Conservation (phyloP, 306 rosid species). For the Casuarina glauca region DNA sequence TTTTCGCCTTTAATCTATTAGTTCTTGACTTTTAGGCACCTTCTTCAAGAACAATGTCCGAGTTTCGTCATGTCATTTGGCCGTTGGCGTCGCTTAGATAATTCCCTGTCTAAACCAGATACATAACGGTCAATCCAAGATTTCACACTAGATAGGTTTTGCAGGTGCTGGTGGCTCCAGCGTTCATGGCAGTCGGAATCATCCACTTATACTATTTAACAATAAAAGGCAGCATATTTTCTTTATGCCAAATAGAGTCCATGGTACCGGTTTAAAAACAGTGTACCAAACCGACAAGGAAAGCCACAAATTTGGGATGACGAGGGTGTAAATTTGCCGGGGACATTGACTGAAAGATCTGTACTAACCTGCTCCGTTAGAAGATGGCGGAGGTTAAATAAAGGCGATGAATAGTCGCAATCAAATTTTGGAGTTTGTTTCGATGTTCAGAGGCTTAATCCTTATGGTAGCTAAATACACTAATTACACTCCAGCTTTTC, state of each 20-base stretch:
- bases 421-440: constrained; percentile 22
- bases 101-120: background rate
- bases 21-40: constrained; percentile 2
- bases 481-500: background rate
- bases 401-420: constrained; percentile 40
- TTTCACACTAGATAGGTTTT: too few relatives aligned
- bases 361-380: constrained; percentile 36
- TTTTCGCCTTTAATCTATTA: background rate
- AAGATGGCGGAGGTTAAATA: constrained; percentile 30
- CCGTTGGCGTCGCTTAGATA: background rate
- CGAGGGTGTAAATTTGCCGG: too few relatives aligned
- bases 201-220: too few relatives aligned
- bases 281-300: too few relatives aligned
- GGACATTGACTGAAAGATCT: background rate
- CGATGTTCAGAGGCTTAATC: background rate
- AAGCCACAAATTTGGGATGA: too few relatives aligned
- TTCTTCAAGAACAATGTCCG: background rate
- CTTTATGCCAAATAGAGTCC: too few relatives aligned
- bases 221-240: too few relatives aligned
- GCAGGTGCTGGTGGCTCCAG: too few relatives aligned
- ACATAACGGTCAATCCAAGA: background rate
- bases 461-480: background rate
- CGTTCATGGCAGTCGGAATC: too few relatives aligned
- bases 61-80: background rate
- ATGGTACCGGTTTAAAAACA: too few relatives aligned